A percentile compares a stretch with the other conserved stretches of the same genome.
These are phyloP conservation scores for Oryza glaberrima DNA, from an alignment of 176 grass and related monocot genomes.

Conservation along the genomic window DNA sequence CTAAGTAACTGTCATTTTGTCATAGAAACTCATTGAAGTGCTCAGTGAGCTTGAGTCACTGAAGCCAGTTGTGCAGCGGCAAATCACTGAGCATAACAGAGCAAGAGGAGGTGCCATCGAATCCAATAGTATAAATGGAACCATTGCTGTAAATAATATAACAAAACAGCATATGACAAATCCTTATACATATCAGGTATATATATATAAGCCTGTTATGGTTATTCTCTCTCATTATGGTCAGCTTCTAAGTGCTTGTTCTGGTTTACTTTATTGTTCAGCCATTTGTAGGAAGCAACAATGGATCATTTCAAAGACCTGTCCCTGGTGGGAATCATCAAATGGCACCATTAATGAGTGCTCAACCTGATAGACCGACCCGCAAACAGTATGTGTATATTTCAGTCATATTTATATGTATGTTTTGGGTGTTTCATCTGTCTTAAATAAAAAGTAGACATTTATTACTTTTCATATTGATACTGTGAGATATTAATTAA, in stretches of 20 bases:
- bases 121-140: constrained; percentile 55
- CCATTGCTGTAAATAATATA: constrained; percentile 36
- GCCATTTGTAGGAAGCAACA: constrained; percentile 37
- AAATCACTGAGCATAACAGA: constrained; percentile 67
- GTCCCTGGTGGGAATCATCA: constrained; percentile 36
- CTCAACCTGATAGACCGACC: constrained; percentile 45
- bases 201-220: constrained; percentile 23
- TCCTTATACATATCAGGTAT: constrained; percentile 71
- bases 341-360: constrained; percentile 20
- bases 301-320: constrained; percentile 34
- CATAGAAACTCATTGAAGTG: constrained; percentile 84
- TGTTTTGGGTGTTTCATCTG: constrained; percentile 34
- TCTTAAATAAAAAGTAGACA: constrained; percentile 12
- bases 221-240: background rate
- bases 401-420: constrained; percentile 15
- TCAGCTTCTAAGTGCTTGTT: constrained; percentile 17
- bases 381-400: constrained; percentile 61
- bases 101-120: constrained; percentile 47
- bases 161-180: constrained; percentile 42
- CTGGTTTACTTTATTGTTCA: constrained; percentile 34
- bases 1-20: constrained; percentile 29
- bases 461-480: constrained; percentile 18
- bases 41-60: constrained; percentile 88
- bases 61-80: constrained; percentile 79
- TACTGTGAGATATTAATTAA: background rate